These are phyloP conservation scores for Talaromyces wortmannii DNA, from an alignment of 495 filamentous ascomycete genomes.

Conservation along the genomic window DNA sequence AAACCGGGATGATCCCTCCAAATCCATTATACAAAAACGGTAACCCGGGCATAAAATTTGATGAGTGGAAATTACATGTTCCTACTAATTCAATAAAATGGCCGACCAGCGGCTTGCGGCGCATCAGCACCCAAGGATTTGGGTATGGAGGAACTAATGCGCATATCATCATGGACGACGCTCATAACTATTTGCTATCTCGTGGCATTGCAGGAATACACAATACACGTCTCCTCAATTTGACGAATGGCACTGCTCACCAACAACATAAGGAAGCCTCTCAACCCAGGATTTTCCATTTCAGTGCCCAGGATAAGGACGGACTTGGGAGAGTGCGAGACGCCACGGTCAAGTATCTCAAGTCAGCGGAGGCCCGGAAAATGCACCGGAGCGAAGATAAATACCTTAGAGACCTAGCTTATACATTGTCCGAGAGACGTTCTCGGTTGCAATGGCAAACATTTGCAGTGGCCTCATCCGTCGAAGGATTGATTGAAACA, in stretches of 20 bases:
- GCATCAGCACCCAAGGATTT: slow-evolving; percentile 19
- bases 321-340: slow-evolving; percentile 6
- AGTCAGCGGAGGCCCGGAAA: neutral
- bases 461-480: slow-evolving; percentile 9
- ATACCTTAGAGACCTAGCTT: slow-evolving; percentile 20
- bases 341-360: neutral
- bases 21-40: slow-evolving; percentile 22
- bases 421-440: slow-evolving; percentile 22
- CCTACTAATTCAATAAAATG: slow-evolving; percentile 9
- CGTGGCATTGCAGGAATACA: slow-evolving; percentile 10
- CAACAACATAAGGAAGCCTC: neutral
- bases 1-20: slow-evolving; percentile 23
- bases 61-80: slow-evolving; percentile 10
- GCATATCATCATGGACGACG: slow-evolving; percentile 22
- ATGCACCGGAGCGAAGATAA: neutral
- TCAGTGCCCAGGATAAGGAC: slow-evolving; percentile 10
- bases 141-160: slow-evolving; percentile 22
- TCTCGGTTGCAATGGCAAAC: slow-evolving; percentile 19
- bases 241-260: too few species aligned
- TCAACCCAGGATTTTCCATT: slow-evolving; percentile 4
- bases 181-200: slow-evolving; percentile 12
- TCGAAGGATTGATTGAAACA: slow-evolving; percentile 4
- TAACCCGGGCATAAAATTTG: slow-evolving; percentile 21
- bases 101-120: slow-evolving; percentile 16
- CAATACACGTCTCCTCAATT: slow-evolving; percentile 4